These are phyloP conservation scores for Nidula niveotomentosa DNA, from an alignment of 1,284 basidiomycete species.

Conservation along the genomic window DNA sequence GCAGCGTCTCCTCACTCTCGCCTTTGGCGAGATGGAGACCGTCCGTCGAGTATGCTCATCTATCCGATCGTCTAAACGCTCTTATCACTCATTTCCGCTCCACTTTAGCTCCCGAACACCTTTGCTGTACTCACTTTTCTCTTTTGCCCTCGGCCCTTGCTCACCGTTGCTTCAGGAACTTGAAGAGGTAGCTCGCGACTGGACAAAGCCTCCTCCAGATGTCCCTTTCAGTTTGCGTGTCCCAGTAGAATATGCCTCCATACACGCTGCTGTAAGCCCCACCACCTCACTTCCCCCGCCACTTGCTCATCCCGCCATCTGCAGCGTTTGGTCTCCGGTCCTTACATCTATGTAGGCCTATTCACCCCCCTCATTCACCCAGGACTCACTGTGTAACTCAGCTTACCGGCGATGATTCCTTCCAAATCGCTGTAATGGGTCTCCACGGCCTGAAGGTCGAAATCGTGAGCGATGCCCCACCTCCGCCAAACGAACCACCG, in stretches of 20 bases:
- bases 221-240: slow-evolving; percentile 70
- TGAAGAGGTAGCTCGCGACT: slow-evolving; percentile 73
- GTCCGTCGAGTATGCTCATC: slow-evolving; percentile 55
- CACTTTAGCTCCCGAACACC: slow-evolving; percentile 56
- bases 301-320: slow-evolving; percentile 1
- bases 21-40: slow-evolving; percentile 83
- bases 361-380: not conserved
- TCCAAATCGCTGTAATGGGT: slow-evolving; percentile 77
- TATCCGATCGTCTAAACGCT: not conserved
- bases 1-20: slow-evolving; percentile 75
- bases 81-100: not conserved
- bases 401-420: slow-evolving; percentile 81
- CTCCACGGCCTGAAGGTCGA: slow-evolving; percentile 79
- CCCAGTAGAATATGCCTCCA: slow-evolving; percentile 79
- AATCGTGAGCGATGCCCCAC: slow-evolving; percentile 77
- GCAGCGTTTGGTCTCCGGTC: slow-evolving; percentile 72
- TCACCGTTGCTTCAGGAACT: slow-evolving; percentile 54
- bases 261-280: slow-evolving; percentile 69
- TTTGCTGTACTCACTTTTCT: slow-evolving; percentile 44
- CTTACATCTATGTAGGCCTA: slow-evolving; percentile 71
- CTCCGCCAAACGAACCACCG: slow-evolving; percentile 78
- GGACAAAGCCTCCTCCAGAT: slow-evolving; percentile 80
- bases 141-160: slow-evolving; percentile 3
- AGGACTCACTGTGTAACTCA: slow-evolving; percentile 21
- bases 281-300: not conserved